Evolutionary conservation across 108 stramenopile species (phyloP).

Genomic region (Cyclotella choctawhatcheeana): DNA sequence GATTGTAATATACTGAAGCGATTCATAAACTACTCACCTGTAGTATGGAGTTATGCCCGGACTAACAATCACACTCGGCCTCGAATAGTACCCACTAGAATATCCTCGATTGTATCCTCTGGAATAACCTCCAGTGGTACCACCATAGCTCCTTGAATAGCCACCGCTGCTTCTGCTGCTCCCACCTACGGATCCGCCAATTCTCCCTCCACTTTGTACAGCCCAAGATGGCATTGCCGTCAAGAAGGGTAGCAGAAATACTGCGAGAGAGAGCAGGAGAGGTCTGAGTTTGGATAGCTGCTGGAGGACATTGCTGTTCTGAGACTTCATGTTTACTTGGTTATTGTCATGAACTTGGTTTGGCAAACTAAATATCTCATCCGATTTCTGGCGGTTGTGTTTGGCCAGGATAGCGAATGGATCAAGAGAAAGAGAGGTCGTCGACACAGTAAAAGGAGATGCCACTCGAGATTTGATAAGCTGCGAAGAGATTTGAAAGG

Average conservation of each 20-base stretch:
- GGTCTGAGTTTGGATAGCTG: background rate
- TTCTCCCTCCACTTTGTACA: slow-evolving; percentile 72
- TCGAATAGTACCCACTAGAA: slow-evolving; percentile 59
- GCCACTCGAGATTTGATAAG: background rate
- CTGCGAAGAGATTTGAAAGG: background rate
- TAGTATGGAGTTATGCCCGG: slow-evolving; percentile 55
- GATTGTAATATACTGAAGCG: background rate
- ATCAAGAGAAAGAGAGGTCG: background rate
- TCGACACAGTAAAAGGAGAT: background rate
- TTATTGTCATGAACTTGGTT: background rate
- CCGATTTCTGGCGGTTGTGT: background rate
- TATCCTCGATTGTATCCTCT: slow-evolving; percentile 27
- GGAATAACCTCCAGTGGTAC: slow-evolving; percentile 40
- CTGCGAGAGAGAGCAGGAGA: slow-evolving; percentile 21
- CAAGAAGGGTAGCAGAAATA: slow-evolving; percentile 33
- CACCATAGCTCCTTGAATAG: slow-evolving; percentile 22
- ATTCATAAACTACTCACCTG: slow-evolving; percentile 44
- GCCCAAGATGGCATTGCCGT: slow-evolving; percentile 51
- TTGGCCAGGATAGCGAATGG: too few relatives aligned
- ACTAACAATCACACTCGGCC: slow-evolving; percentile 55
- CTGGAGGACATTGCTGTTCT: background rate
- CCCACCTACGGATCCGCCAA: slow-evolving; percentile 69
- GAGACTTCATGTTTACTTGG: background rate
- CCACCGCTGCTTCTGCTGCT: slow-evolving; percentile 18
- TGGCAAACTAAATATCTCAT: too few relatives aligned